Evolutionary conservation across 2,329 filamentous ascomycete species (phyloP).

Genomic region (Huntiella savannae): DNA sequence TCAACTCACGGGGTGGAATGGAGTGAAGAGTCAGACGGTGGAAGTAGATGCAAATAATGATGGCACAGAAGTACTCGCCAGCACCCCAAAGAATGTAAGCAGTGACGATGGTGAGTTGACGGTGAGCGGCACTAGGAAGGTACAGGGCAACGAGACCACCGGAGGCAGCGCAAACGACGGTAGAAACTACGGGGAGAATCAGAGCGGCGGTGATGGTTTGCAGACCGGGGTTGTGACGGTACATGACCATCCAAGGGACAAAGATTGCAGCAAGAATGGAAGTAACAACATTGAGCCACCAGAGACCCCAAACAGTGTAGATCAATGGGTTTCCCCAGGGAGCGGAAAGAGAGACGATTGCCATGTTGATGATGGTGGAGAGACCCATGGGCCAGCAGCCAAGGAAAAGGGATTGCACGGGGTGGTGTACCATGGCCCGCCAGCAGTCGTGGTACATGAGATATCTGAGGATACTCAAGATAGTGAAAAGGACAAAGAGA

Average conservation of each 20-base stretch:
- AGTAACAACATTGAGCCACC: constrained; percentile 36
- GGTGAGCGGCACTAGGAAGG: constrained; percentile 35
- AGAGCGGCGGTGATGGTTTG: constrained; percentile 44
- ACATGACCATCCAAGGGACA: constrained; percentile 37
- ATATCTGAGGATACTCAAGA: constrained; percentile 41
- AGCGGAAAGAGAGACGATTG: constrained; percentile 36
- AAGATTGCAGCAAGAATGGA: constrained; percentile 33
- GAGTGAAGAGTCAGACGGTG: constrained; percentile 48
- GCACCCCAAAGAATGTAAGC: constrained; percentile 53
- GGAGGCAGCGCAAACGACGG: constrained; percentile 44
- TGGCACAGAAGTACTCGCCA: constrained; percentile 37
- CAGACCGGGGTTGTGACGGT: constrained; percentile 26
- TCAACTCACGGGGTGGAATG: constrained; percentile 45
- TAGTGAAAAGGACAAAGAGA: constrained; percentile 35
- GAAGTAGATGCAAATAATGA: constrained; percentile 50
- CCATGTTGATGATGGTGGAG: constrained; percentile 43
- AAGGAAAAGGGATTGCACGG: constrained; percentile 47
- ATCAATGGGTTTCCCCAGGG: constrained; percentile 39
- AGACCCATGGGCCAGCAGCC: constrained; percentile 51
- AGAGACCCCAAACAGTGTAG: constrained; percentile 35
- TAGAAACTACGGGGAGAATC: constrained; percentile 48
- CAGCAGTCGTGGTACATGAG: constrained; percentile 47
- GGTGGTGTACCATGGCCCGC: constrained; percentile 46
- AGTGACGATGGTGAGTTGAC: constrained; percentile 40
- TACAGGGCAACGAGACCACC: constrained; percentile 44